Conservation (phyloP, 2,329 filamentous ascomycete genomes). For the Fusarium fujikuroi region DNA sequence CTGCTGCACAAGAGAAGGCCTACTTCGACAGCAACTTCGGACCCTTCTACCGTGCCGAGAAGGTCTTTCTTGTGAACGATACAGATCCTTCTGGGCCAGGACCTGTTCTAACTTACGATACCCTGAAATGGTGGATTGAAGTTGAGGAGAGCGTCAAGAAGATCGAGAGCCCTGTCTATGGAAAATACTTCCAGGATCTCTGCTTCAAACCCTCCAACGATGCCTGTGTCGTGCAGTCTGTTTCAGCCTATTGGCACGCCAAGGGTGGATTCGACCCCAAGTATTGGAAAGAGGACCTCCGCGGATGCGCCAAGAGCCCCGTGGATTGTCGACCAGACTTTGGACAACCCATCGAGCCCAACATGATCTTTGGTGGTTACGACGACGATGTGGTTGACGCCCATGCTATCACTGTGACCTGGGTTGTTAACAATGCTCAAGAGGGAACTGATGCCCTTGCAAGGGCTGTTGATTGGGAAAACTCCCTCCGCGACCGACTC, state of each 20-base stretch:
- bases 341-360: slow-evolving; percentile 86
- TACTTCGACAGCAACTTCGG: slow-evolving; percentile 96
- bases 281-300: slow-evolving; percentile 78
- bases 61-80: slow-evolving; percentile 94
- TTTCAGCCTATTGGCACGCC: slow-evolving; percentile 88
- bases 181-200: slow-evolving; percentile 80
- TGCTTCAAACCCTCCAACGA: slow-evolving; percentile 94
- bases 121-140: slow-evolving; percentile 91
- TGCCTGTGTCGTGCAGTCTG: slow-evolving; percentile 90
- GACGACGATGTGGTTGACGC: slow-evolving; percentile 76
- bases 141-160: slow-evolving; percentile 81
- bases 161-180: slow-evolving; percentile 75
- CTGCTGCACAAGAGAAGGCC: slow-evolving; percentile 89
- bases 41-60: slow-evolving; percentile 93
- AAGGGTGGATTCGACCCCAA: slow-evolving; percentile 54
- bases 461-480: slow-evolving; percentile 90
- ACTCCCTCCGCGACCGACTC: slow-evolving; percentile 77
- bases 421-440: slow-evolving; percentile 89
- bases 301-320: slow-evolving; percentile 80
- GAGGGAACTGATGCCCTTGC: slow-evolving; percentile 77
- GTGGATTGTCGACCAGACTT: slow-evolving; percentile 89
- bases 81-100: slow-evolving; percentile 70
- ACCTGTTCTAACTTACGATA: slow-evolving; percentile 89
- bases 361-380: slow-evolving; percentile 87
- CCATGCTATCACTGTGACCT: slow-evolving; percentile 86